Base-by-base conservation (phyloP, 75 land plant genomes). In the Ceratopteris richardii region DNA sequence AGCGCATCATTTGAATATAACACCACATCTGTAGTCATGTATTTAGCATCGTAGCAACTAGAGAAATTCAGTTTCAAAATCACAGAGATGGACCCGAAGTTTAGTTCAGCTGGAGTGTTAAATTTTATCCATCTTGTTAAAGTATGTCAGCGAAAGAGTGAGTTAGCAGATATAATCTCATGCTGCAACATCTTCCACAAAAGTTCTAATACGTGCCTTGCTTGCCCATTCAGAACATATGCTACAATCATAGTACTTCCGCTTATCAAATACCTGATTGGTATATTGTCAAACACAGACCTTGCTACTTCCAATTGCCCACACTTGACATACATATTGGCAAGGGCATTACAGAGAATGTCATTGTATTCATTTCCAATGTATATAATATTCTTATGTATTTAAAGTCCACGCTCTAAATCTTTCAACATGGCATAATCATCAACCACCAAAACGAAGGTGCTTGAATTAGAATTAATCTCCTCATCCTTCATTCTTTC, bases 231-330 rank as follows among this genome's bases (percentile, higher is more conserved):
- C 53, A 60, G 74, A 19, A 66, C 57, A 59, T 74, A 77, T 10
- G 80, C 83, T 27, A 62, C 55, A 18, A 84, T 66, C 81, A 84
- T 71, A 40, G 81, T 76, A 54, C 70, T 80, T 30, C 76, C 74
- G 10, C 72, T 74, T 19, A 60, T 60, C 19, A 79, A 1, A 57
- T 62, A 10, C 24, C 44, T 31, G 16, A 36, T 1, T 18, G 18
- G 11, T 43, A 58, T 18, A 0, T 0, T 39, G 39, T 72, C 62
- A 44, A 78, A 78, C 26, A 72, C 51, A 13, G 61, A 48, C 31
- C 40, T 50, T 0, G 71, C 71, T 40, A 27, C 25, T 41, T 24
- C 57, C 29, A 76, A 31, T 19, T 52, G 48, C 29, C 73, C 79
- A 28, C 79, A 76, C 50, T 62, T 66, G 0, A 31, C 73, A 62